These are phyloP conservation scores for Yamadazyma diddensiae DNA, from an alignment of 1,139 yeast species.

Conservation along the genomic window DNA sequence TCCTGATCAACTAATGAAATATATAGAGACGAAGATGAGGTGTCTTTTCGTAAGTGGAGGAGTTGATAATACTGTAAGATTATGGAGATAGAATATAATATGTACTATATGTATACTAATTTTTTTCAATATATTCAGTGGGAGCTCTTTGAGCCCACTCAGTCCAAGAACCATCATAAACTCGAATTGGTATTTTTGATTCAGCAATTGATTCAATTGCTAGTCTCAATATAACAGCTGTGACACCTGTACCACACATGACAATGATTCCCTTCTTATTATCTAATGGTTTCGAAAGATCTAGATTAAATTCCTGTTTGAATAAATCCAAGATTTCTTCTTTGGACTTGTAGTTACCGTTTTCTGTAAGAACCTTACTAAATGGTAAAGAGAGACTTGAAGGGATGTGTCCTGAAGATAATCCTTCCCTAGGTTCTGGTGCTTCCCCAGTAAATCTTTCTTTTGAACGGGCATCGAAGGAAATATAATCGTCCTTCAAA, in stretches of 20 bases:
- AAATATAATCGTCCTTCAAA: conserved; percentile 46
- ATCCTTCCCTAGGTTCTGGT: conserved; percentile 86
- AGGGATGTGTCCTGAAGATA: conserved; percentile 87
- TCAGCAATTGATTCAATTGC: conserved; percentile 52
- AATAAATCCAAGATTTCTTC: conserved; percentile 48
- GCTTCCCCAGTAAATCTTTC: conserved; percentile 74
- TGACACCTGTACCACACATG: conserved; percentile 95
- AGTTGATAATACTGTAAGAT: conserved; percentile 49
- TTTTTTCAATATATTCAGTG: conserved; percentile 27
- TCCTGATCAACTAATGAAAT: conserved; percentile 16
- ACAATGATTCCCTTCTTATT: conserved; percentile 63
- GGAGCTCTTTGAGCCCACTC: conserved; percentile 52
- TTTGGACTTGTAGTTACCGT: conserved; percentile 48
- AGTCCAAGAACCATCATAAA: conserved; percentile 98
- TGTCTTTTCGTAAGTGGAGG: conserved; percentile 61
- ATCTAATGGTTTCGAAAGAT: conserved; percentile 24
- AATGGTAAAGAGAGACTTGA: conserved; percentile 81
- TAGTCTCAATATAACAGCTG: conserved; percentile 76
- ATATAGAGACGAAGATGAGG: conserved; percentile 46
- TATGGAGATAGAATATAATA: conserved; percentile 42
- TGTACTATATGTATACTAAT: conserved; percentile 4
- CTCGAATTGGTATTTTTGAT: conserved; percentile 59
- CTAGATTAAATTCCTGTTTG: conserved; percentile 32
- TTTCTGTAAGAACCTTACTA: conserved; percentile 48
- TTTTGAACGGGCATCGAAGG: conserved; percentile 78